phyloP scores from a whole-genome alignment of 768 basidiomycete species.

The Leucosporidium yakuticum region DNA sequence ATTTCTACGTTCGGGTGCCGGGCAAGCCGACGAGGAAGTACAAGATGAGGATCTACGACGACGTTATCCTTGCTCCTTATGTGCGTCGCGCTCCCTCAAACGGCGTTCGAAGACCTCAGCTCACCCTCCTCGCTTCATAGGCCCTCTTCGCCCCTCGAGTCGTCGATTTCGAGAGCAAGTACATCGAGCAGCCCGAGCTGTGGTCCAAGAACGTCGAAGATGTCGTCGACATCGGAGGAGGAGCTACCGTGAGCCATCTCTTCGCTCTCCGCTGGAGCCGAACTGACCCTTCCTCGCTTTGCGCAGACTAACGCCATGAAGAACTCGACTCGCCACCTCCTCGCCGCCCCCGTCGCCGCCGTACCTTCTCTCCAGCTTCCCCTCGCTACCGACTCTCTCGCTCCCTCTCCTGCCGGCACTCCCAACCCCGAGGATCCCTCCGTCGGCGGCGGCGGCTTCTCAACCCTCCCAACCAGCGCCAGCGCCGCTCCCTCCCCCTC shows the following conservation, averaged over 20 bases:
- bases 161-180: constrained; percentile 79
- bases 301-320: constrained; percentile 80
- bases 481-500: constrained; percentile 6
- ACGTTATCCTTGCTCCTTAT: constrained; percentile 90
- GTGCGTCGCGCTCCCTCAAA: constrained; percentile 48
- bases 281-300: neutral
- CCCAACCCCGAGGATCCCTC: too few relatives aligned
- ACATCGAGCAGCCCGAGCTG: constrained; percentile 48
- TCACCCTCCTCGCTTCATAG: constrained; percentile 46
- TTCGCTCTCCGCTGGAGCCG: constrained; percentile 1
- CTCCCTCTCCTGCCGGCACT: too few relatives aligned
- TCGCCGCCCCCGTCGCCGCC: constrained; percentile 36
- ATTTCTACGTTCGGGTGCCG: constrained; percentile 76
- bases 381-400: too few relatives aligned
- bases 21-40: constrained; percentile 76
- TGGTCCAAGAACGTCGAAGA: constrained; percentile 63
- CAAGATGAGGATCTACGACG: constrained; percentile 84
- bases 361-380: constrained; percentile 43
- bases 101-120: neutral
- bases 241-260: constrained; percentile 47
- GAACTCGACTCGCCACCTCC: constrained; percentile 77
- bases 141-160: constrained; percentile 88
- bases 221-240: constrained; percentile 51
- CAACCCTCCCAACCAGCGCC: neutral
- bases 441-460: too few relatives aligned